A percentile compares a stretch with the other conserved stretches of the same genome.
Conservation (phyloP, 2,329 filamentous ascomycete genomes). For the Boeremia exigua region DNA sequence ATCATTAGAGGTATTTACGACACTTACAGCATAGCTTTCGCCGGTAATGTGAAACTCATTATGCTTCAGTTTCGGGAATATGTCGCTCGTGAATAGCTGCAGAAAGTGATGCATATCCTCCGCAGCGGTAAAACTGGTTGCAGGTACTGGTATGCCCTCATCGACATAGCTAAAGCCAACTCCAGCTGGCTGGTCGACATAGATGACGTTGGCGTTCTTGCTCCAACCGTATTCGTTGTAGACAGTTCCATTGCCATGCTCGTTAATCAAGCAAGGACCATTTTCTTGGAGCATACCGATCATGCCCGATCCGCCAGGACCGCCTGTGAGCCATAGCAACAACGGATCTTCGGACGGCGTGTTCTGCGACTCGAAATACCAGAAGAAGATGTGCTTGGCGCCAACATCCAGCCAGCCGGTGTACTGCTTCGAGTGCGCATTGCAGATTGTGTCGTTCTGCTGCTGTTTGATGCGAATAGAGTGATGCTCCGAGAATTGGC, state of each 20-base stretch:
- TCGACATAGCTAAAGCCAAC: slow-evolving; percentile 51
- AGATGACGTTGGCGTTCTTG: slow-evolving; percentile 46
- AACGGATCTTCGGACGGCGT: slow-evolving; percentile 46
- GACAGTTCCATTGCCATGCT: slow-evolving; percentile 46
- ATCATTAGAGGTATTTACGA: neutral
- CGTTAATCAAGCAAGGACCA: slow-evolving; percentile 49
- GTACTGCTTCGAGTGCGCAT: slow-evolving; percentile 45
- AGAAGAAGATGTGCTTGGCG: slow-evolving; percentile 54
- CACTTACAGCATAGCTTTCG: slow-evolving; percentile 56
- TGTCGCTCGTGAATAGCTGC: slow-evolving; percentile 54
- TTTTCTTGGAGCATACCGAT: slow-evolving; percentile 47
- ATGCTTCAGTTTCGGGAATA: slow-evolving; percentile 52
- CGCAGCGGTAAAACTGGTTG: slow-evolving; percentile 52
- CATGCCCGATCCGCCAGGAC: slow-evolving; percentile 47
- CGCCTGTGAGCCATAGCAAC: slow-evolving; percentile 52
- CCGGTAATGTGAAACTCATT: slow-evolving; percentile 56
- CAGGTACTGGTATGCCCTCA: slow-evolving; percentile 42
- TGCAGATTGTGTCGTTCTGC: slow-evolving; percentile 41
- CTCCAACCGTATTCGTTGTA: slow-evolving; percentile 51
- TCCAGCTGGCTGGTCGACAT: slow-evolving; percentile 48
- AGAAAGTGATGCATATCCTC: slow-evolving; percentile 59
- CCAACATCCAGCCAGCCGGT: slow-evolving; percentile 49
- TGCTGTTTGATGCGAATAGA: slow-evolving; percentile 45
- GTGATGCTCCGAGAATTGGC: slow-evolving; percentile 40
- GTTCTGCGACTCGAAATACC: slow-evolving; percentile 53